phyloP scores from a whole-genome alignment of 2,329 filamentous ascomycete species.

The Paecilomyces dactylethromorphus region DNA sequence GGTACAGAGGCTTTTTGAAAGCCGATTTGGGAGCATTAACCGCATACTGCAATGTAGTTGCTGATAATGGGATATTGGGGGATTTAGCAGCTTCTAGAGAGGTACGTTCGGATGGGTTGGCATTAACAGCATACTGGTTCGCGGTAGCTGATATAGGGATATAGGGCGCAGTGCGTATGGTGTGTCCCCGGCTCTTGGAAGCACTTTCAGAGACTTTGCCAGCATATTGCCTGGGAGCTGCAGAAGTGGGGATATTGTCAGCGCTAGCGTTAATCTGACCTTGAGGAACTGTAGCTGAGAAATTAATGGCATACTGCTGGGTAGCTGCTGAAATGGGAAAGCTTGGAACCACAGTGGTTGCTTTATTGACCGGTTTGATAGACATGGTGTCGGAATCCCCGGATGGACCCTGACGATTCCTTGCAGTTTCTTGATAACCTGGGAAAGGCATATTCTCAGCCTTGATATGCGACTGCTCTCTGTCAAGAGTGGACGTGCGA shows the following conservation, averaged over 20 bases:
- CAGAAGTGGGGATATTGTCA: neutral
- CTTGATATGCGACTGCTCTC: neutral
- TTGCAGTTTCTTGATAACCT: neutral
- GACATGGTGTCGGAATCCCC: neutral
- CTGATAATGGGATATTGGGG: constrained; percentile 5
- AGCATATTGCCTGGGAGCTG: neutral
- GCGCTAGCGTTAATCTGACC: neutral
- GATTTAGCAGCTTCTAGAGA: neutral
- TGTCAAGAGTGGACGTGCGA: too few species aligned
- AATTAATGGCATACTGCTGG: neutral
- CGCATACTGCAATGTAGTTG: constrained; percentile 12
- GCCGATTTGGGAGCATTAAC: neutral
- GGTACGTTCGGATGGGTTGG: neutral
- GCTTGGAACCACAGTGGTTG: neutral
- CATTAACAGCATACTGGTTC: neutral
- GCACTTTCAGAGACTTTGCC: neutral
- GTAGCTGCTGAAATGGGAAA: neutral
- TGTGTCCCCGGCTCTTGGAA: neutral
- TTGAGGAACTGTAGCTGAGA: neutral
- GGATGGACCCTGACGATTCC: neutral
- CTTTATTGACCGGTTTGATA: neutral
- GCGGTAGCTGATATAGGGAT: constrained; percentile 1
- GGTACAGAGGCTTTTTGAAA: neutral
- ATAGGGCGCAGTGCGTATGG: neutral
- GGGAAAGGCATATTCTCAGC: neutral